These are phyloP conservation scores for Kwoniella heveanensis DNA, from an alignment of 768 basidiomycete genomes.

Conservation along the genomic window DNA sequence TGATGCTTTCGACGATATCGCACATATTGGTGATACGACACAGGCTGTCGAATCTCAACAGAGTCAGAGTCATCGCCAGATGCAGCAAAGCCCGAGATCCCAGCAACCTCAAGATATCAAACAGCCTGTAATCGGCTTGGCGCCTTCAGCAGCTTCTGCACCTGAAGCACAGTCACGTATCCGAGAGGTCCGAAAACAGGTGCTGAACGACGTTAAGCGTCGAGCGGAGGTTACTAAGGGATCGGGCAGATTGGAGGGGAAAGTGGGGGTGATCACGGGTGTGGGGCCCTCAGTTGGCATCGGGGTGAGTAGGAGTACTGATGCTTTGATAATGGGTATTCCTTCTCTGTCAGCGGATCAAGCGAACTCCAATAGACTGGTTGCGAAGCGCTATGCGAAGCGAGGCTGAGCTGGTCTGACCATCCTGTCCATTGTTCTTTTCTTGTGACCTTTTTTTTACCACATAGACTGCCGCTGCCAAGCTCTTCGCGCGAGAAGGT, in stretches of 20 bases:
- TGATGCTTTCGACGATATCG: slow-evolving; percentile 10
- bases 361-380: no score
- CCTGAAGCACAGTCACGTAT: not conserved
- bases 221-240: slow-evolving; percentile 16
- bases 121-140: slow-evolving; percentile 3
- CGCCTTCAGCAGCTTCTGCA: not conserved
- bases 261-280: slow-evolving; percentile 85
- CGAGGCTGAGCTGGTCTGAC: no score
- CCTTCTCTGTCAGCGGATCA: no score
- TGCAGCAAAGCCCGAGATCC: no score
- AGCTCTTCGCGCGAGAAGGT: slow-evolving; percentile 27
- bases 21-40: no score
- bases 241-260: slow-evolving; percentile 65
- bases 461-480: slow-evolving; percentile 42
- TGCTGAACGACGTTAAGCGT: slow-evolving; percentile 19
- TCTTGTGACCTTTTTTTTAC: not conserved
- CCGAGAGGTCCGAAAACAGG: slow-evolving; percentile 19
- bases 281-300: slow-evolving; percentile 85
- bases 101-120: no score
- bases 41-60: no score
- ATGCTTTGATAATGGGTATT: no score
- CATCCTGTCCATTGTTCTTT: not conserved
- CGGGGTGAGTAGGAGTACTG: slow-evolving; percentile 76
- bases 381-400: no score
- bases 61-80: no score